phyloP scores from a whole-genome alignment of 2,329 filamentous ascomycete genomes.

The Tolypocladium inflatum region DNA sequence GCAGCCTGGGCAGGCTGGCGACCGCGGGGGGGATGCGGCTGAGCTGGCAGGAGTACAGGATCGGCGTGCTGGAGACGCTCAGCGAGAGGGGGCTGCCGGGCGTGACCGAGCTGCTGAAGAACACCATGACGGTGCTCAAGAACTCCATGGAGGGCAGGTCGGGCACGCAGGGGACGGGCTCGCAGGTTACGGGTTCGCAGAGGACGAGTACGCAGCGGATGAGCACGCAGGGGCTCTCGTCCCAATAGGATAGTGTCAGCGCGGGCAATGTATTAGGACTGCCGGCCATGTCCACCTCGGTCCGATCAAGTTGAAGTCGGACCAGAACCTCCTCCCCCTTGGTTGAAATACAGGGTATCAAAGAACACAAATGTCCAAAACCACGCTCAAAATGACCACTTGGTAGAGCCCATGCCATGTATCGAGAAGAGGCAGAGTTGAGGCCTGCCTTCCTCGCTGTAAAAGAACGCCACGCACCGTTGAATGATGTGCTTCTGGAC shows the following conservation, averaged over 20 bases:
- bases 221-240: background rate
- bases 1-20: slow-evolving; percentile 52
- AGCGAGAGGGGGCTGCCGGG: slow-evolving; percentile 55
- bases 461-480: slow-evolving; percentile 13
- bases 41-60: slow-evolving; percentile 64
- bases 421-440: slow-evolving; percentile 18
- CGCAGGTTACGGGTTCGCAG: background rate
- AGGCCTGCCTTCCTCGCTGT: slow-evolving; percentile 14
- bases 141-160: slow-evolving; percentile 27
- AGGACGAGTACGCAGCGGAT: background rate
- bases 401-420: background rate
- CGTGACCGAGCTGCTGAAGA: slow-evolving; percentile 64
- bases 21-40: slow-evolving; percentile 56
- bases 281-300: background rate
- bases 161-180: slow-evolving; percentile 8
- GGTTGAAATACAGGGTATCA: slow-evolving; percentile 27
- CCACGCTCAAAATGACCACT: slow-evolving; percentile 1
- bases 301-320: slow-evolving; percentile 2
- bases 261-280: background rate
- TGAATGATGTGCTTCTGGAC: slow-evolving; percentile 11
- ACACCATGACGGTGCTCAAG: slow-evolving; percentile 69
- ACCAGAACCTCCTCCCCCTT: slow-evolving; percentile 7
- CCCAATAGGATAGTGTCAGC: slow-evolving; percentile 1
- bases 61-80: slow-evolving; percentile 61
- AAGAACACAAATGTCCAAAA: slow-evolving; percentile 5